Base-by-base conservation (phyloP, 2,329 filamentous ascomycete species). In the Fusarium cicatricum region DNA sequence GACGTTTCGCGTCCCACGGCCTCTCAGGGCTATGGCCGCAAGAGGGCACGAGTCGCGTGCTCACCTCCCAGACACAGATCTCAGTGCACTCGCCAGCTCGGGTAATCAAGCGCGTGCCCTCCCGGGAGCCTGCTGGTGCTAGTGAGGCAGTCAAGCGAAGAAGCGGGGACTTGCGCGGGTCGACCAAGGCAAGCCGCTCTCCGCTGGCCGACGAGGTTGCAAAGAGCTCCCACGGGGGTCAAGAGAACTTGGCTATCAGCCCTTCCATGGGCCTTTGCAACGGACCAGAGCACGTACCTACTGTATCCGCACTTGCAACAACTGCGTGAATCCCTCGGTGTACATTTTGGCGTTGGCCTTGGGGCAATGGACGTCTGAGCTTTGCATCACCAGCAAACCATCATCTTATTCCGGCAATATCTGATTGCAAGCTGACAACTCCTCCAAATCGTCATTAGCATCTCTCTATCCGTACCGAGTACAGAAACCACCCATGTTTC, bases 1-100 rank as follows among this genome's bases (percentile, higher is more conserved):
- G 9, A 43, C 43, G 44, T 57, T 55, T 61, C 40, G 49, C 33
- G 12, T 21, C 23, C 34, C n/a, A n/a, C n/a, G n/a, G n/a, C n/a
- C n/a, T n/a, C n/a, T n/a, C 12, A 11, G 16, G 28, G 42, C 33
- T 11, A 28, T 46, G 21, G 34, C 59, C 52, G 10, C 23, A 64
- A 52, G n/a, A 44, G 49, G 64, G 3, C 40, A 65, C 37, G 46
- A 59, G 44, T 67, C 64, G 64, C 56, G 64, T 67, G 64, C 42
- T 47, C 34, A 37, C 12, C 19, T 37, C 31, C 19, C 9, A 26
- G 17, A n/a, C 29, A 33, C 29, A 33, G 31, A 33, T 50, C 46
- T 47, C 15, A 15, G 21, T 29, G 16, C 34, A 8, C 42, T 46
- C 43, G 15, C 32, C 33, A 6, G 2, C 31, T 37, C 12, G 15